Base-by-base conservation (phyloP, 805 yeast genomes). In the Jamesozyma piceae region DNA sequence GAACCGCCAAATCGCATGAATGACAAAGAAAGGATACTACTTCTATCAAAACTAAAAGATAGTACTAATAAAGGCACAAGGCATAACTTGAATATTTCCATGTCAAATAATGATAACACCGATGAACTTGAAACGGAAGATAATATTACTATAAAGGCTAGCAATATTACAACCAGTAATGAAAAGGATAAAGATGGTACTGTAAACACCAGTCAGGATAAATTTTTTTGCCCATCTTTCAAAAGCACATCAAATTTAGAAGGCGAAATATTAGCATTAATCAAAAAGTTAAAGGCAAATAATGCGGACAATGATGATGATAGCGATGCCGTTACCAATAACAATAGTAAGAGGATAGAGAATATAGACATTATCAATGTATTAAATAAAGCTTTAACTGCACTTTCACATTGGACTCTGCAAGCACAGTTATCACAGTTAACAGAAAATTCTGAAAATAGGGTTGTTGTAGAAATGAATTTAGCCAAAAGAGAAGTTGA, bases 391-490 rank as follows among this genome's bases (percentile, higher is more conserved):
- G 49, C 61, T 5, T 39, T 60, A 39, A 51, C 54, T 17, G 52
- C 63, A 5, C 47, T 59, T 14, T 53, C 63, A 2, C 64, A 60
- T 42, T 60, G 61, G 60, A 52, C 59, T 20, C 42, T 60, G 18
- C 64, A 60, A 42, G 57, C 60, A 6, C 62, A 55, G 45, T 45
- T 60, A 31, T 43, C 53, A 17, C 53, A 51, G 37, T 44, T 58
- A 38, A 45, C 45, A 14, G 49, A 47, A 39, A 49, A 42, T n/a
- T 43, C 41, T 9, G 55, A 53, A 31, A 55, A 54, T 30, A 38
- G 62, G 22, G 50, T 48, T 27, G 47, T 46, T 8, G 59, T 57
- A 5, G 62, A 57, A 41, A 53, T 47, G 22, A 50, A 46, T 28
- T 37, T 55, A 29, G 43, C 50, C 36, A 51, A 52, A 28, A 53